A percentile compares a stretch with the other conserved stretches of the same genome.
Conservation (phyloP, 202 grass and related monocot species). For the Dendrocalamus latiflorus region DNA sequence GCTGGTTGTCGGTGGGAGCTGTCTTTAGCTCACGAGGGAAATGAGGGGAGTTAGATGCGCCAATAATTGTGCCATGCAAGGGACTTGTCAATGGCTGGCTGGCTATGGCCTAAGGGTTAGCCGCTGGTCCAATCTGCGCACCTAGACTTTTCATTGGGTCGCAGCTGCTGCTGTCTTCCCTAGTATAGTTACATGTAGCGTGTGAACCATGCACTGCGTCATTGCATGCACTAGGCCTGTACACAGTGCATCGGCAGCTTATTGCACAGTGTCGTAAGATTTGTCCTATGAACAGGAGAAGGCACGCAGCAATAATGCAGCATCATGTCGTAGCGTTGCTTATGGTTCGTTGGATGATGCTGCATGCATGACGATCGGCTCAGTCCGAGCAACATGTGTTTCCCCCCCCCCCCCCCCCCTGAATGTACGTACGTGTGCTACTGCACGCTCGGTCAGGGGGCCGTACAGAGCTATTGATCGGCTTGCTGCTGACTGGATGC, state of each 20-base stretch:
- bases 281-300: background rate
- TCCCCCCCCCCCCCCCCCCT: accelerated
- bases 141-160: background rate
- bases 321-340: too few relatives aligned
- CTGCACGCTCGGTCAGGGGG: too few relatives aligned
- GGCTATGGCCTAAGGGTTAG: too few relatives aligned
- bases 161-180: background rate
- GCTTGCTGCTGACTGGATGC: too few relatives aligned
- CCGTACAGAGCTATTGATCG: too few relatives aligned
- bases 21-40: background rate
- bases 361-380: background rate
- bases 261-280: background rate
- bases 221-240: background rate
- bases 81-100: background rate
- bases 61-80: constrained; percentile 1
- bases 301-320: background rate
- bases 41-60: background rate
- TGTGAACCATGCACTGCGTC: background rate
- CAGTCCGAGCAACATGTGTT: background rate
- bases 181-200: background rate
- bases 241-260: background rate
- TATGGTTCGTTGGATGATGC: background rate
- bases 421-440: background rate
- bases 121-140: background rate
- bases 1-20: background rate